A percentile compares a stretch with the other conserved stretches of the same genome.
Conservation (phyloP, 768 basidiomycete species). For the Mycena indigotica region DNA sequence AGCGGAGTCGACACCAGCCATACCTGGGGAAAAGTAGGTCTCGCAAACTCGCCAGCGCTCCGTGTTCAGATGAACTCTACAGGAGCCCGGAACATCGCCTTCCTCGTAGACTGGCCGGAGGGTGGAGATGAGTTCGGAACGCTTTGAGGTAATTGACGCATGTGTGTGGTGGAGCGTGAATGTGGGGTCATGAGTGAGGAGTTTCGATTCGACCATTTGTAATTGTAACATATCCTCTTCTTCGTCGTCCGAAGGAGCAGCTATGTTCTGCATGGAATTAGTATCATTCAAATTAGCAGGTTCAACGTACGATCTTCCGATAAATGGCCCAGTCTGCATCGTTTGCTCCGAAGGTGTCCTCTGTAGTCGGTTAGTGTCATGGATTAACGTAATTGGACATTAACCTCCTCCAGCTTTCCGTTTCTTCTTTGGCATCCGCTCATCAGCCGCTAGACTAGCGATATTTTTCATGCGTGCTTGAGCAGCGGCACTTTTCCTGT, state of each 20-base stretch:
- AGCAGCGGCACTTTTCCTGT: slow-evolving; percentile 92
- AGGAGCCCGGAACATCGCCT: slow-evolving; percentile 64
- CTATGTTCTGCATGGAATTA: slow-evolving; percentile 56
- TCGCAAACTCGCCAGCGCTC: slow-evolving; percentile 93
- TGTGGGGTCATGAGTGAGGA: slow-evolving; percentile 80
- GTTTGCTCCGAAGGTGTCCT: slow-evolving; percentile 91
- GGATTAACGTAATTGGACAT: slow-evolving; percentile 22
- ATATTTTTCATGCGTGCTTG: slow-evolving; percentile 97
- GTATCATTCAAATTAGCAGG: neutral
- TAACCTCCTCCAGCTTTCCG: slow-evolving; percentile 79
- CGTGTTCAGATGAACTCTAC: slow-evolving; percentile 85
- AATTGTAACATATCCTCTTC: slow-evolving; percentile 86
- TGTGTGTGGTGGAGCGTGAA: slow-evolving; percentile 85
- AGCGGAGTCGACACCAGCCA: slow-evolving; percentile 93
- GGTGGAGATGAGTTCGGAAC: slow-evolving; percentile 83
- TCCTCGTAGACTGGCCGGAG: slow-evolving; percentile 83
- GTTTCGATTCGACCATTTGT: slow-evolving; percentile 72
- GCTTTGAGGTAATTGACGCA: slow-evolving; percentile 71
- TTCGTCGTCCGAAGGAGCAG: slow-evolving; percentile 77
- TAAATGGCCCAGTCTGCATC: slow-evolving; percentile 98
- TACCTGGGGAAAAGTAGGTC: slow-evolving; percentile 88
- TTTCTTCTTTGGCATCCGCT: slow-evolving; percentile 79
- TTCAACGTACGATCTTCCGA: slow-evolving; percentile 80
- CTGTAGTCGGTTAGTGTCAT: slow-evolving; percentile 38
- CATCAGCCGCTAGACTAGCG: slow-evolving; percentile 87